Evolutionary conservation across 2,329 filamentous ascomycete species (phyloP), one percentile per base, ranked within the genome.

Genomic region (Aspergillus viridinutans): DNA sequence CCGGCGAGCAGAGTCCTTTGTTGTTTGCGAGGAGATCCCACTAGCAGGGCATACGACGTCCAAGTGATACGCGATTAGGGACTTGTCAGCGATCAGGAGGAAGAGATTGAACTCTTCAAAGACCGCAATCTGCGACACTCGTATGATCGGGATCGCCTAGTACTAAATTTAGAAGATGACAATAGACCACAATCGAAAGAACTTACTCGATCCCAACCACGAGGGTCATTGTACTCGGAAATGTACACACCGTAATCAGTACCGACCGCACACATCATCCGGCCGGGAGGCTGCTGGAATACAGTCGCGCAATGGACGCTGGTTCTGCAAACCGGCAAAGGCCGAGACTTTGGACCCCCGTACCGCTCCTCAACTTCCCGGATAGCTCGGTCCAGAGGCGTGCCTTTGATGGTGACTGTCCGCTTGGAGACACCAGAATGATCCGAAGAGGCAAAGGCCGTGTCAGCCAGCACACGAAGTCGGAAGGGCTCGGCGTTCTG

Each of bases 401-500:
- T 99, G 4, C 91, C 92, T 64, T 88, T 87, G 69, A 99, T 94
- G 8, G 89, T 84, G 21, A 96, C 89, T 56, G 21, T 47, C 23
- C 85, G 85, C 71, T 83, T 88, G 12, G 85, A 81, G 42, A 84
- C 78, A 49, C 81, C 77, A 3, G 84, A 82, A 55, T 67, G 61
- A 17, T 75, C 73, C 5, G 71, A 69, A 58, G 74, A 74, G 14
- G 64, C 67, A 72, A 99, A 99, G 0, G 92, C 90, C 47, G 90
- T 88, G 70, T 99, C 94, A 0, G 94, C 92, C 71, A 99, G 87
- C 8, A 99, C 92, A 23, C 91, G 87, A 7, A 99, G 79, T 52
- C 90, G 84, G 82, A 99, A 99, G 0, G 94, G 94, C 72, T 99
- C 94, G 0, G 94, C 93, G 69, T 97, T 96, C 69, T 99, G 94